Base-by-base conservation (phyloP, 2,329 filamentous ascomycete genomes). In the Endoconidiophora polonica region DNA sequence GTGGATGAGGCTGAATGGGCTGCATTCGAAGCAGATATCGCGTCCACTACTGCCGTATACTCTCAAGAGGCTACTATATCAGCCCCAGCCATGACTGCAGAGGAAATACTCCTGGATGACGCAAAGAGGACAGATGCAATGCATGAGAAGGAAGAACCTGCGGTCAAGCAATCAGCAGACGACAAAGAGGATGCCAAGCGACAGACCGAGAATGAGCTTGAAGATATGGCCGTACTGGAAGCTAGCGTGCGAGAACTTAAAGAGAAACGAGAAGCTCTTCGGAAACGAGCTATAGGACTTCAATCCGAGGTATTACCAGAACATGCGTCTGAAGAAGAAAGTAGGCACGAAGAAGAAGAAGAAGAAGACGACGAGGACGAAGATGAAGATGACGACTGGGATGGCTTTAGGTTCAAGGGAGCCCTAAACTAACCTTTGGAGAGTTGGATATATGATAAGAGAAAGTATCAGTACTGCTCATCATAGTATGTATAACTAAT, bases 21-120 rank as follows among this genome's bases (percentile, higher is more conserved):
- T 2, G 84, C 85, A 6, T 93, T 94, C 60, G 82, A 94, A 61
- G 83, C 83, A 2, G 85, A 94, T 49, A 79, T 94, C 50, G 81
- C 78, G 16, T 65, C 67, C 26, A 60, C 67, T 22, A 57, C 61
- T 24, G 59, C 59, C 2, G 58, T 65, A 2, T 63, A 63, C 24
- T 41, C 54, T 58, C 61, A 20, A 59, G 63, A 40, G 7, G 41
- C 76, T 5, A 75, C 78, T 2, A 85, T 86, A 55, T 79, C 74
- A 1, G 82, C 81, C 0, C 77, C 80, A 0, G 81, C 80, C 2
- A 68, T 86, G 60, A 76, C 77, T 2, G 72, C 76, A 0, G 75
- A 76, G 3, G 74, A 86, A 57, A 56, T 81, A 33, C 29, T 33
- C 29, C 29, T 9, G 29, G 12, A 33, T 0, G 77, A 73, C 0